Percentiles rank a stretch among this genome's conserved stretches.
Conservation (phyloP, 257 asterid species). For the Ophiorrhiza pumila region DNA sequence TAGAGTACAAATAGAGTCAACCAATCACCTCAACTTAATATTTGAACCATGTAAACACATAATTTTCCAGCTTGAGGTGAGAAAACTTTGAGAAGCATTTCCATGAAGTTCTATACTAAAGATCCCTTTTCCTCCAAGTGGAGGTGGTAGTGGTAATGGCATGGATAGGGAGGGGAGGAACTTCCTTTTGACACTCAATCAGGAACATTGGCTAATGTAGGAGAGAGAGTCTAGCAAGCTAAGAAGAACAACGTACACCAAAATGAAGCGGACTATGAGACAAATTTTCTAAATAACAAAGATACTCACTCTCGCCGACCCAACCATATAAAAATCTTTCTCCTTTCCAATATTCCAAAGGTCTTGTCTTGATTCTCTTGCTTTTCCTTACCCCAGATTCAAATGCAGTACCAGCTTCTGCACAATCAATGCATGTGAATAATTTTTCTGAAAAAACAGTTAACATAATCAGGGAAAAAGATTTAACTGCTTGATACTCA, state of each 20-base stretch:
- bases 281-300: background rate
- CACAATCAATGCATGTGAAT: constrained; percentile 24
- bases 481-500: constrained; percentile 10
- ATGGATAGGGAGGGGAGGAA: background rate
- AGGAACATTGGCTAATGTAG: too few species aligned
- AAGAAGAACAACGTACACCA: background rate
- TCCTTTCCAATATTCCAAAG: constrained; percentile 89
- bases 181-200: background rate
- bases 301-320: constrained; percentile 58
- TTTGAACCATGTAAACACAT: background rate
- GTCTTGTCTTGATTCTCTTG: constrained; percentile 77
- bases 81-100: background rate
- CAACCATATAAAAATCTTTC: constrained; percentile 76
- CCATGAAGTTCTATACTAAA: too few species aligned
- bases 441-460: constrained; percentile 13
- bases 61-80: background rate
- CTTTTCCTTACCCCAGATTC: constrained; percentile 84
- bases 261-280: background rate
- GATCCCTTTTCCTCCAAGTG: too few species aligned
- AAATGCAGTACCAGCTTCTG: constrained; percentile 73
- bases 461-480: constrained; percentile 3
- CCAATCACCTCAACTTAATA: background rate
- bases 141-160: background rate
- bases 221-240: background rate
- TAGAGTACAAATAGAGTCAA: constrained; percentile 6